Conservation (phyloP, 2,329 filamentous ascomycete species). For the Aureobasidium lini region DNA sequence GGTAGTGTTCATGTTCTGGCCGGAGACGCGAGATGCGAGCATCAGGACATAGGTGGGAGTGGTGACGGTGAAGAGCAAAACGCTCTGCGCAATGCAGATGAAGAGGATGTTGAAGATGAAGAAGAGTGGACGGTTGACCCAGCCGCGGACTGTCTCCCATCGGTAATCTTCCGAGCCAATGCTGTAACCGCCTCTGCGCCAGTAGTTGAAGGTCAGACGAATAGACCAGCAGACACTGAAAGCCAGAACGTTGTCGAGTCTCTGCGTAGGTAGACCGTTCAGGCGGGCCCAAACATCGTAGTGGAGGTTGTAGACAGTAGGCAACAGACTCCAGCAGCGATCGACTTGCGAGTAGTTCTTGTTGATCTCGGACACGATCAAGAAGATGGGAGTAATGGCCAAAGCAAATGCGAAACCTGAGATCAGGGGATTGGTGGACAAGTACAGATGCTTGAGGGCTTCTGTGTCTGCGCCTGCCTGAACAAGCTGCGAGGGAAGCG, state of each 20-base stretch:
- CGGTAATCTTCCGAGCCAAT: slow-evolving; percentile 91
- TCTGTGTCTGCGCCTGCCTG: slow-evolving; percentile 53
- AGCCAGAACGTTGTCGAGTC: slow-evolving; percentile 64
- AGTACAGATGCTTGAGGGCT: slow-evolving; percentile 63
- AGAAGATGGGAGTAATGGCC: slow-evolving; percentile 61
- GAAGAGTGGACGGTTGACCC: slow-evolving; percentile 59
- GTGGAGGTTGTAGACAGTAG: slow-evolving; percentile 78
- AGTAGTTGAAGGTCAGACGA: slow-evolving; percentile 93
- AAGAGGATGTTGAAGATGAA: slow-evolving; percentile 84
- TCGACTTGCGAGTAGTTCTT: slow-evolving; percentile 97
- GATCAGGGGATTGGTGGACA: slow-evolving; percentile 78
- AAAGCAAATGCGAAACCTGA: slow-evolving; percentile 66
- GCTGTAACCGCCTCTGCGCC: slow-evolving; percentile 84
- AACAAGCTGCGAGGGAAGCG: slow-evolving; percentile 38
- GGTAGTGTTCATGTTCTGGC: slow-evolving; percentile 38
- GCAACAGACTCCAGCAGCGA: slow-evolving; percentile 82
- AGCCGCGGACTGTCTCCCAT: slow-evolving; percentile 69
- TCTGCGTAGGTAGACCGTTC: slow-evolving; percentile 59
- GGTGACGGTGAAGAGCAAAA: slow-evolving; percentile 68
- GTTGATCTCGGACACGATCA: slow-evolving; percentile 76
- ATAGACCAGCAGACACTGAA: slow-evolving; percentile 63
- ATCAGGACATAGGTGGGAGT: slow-evolving; percentile 79
- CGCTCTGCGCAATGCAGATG: slow-evolving; percentile 70
- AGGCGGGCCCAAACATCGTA: slow-evolving; percentile 76
- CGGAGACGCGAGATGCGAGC: slow-evolving; percentile 57